Evolutionary conservation across 345 rosid genomes (phyloP), one percentile per base, ranked within the genome.

Genomic region (Iberis pinnata): DNA sequence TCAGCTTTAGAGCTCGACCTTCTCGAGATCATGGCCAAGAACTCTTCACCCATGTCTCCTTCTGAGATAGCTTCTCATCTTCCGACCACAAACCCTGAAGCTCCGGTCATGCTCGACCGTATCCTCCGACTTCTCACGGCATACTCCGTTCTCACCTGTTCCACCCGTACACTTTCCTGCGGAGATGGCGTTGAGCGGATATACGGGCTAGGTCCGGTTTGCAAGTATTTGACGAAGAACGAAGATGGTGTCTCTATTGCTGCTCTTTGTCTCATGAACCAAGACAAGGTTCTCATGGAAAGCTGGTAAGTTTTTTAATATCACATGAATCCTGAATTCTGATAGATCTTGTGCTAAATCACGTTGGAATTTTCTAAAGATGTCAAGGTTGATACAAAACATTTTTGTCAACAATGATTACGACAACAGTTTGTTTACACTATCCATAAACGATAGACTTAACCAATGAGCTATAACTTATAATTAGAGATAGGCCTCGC

Each of bases 241-340:
- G 84, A 83, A 55, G 95, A 83, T 53, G 95, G 89, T 19, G 95
- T 80, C 12, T 70, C 95, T 2, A 20, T 86, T 12, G 71, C 88
- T 24, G 60, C 92, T 43, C 79, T 86, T 10, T 70, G 70, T 49
- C 82, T 83, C 49, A 77, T 89, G 93, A 83, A 80, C 59, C 95
- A 86, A 65, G 97, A 86, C 53, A 86, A 83, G 58, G 75, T 89
- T 25, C 78, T 80, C 63, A 83, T 89, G 97, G 97, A 83, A 59
- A 86, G 95, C 78, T 89, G 95, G 97, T 89, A 66, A 43, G 40
- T 14, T 22, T 64, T 35, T 31, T n/a, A n/a, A n/a, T n/a, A n/a
- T n/a, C n/a, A n/a, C n/a, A n/a, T n/a, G n/a, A n/a, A n/a, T 4
- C 11, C 2, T 4, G 9, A 6, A 6, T 35, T 12, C 24, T 24